phyloP scores from a whole-genome alignment of 108 stramenopile species.

The Cyclotella atomus region DNA sequence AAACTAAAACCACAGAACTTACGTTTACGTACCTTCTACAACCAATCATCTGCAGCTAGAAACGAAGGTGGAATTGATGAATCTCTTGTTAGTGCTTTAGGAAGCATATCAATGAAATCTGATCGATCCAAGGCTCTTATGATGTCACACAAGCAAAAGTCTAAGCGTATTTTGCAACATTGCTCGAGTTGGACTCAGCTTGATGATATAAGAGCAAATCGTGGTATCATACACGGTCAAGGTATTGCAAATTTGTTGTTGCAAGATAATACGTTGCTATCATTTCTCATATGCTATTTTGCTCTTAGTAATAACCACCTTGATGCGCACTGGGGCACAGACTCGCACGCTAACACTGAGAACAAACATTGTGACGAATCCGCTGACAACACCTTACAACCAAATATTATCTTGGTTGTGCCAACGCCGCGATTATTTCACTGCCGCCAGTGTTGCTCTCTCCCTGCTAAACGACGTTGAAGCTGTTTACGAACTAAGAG shows the following conservation, averaged over 20 bases:
- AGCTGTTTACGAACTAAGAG: conserved; percentile 66
- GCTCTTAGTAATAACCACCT: conserved; percentile 25
- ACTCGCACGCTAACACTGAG: conserved; percentile 52
- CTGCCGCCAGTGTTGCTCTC: conserved; percentile 76
- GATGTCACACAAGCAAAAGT: conserved; percentile 61
- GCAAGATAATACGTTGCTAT: neutral
- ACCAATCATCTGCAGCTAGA: conserved; percentile 27
- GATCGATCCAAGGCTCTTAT: conserved; percentile 20
- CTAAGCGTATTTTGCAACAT: conserved; percentile 59
- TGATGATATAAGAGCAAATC: conserved; percentile 57
- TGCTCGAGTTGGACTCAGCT: conserved; percentile 76
- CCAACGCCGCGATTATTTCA: conserved; percentile 69
- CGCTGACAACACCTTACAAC: conserved; percentile 67
- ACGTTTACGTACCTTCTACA: too few relatives aligned
- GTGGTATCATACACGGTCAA: conserved; percentile 51
- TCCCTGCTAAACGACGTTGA: conserved; percentile 69
- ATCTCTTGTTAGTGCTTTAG: conserved; percentile 58
- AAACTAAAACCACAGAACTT: too few relatives aligned
- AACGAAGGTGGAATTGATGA: conserved; percentile 49
- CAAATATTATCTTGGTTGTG: conserved; percentile 81
- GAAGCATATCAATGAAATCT: conserved; percentile 51
- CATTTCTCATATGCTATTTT: neutral
- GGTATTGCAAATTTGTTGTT: conserved; percentile 26
- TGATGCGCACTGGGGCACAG: conserved; percentile 20
- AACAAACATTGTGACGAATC: conserved; percentile 55